These are phyloP conservation scores for Kalanchoe fedtschenkoi DNA, from an alignment of 164 flowering plant genomes.

Conservation along the genomic window DNA sequence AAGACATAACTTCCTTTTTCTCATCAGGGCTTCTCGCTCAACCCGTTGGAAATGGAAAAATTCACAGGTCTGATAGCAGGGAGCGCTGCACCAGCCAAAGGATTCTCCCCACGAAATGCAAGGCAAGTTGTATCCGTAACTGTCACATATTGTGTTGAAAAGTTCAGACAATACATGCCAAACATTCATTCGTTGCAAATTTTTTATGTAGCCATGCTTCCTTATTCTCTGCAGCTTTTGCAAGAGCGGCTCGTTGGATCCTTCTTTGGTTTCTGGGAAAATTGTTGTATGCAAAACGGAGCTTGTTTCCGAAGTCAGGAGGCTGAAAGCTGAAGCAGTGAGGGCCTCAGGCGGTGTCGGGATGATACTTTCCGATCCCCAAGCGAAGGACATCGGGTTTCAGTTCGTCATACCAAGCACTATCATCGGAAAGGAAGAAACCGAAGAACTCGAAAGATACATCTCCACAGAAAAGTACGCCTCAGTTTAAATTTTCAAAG, in stretches of 20 bases:
- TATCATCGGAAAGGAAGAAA: slow-evolving; percentile 25
- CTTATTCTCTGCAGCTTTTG: slow-evolving; percentile 26
- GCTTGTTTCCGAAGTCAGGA: slow-evolving; percentile 10
- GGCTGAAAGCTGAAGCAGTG: slow-evolving; percentile 15
- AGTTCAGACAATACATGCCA: no score
- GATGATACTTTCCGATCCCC: slow-evolving; percentile 27
- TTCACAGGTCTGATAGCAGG: no score
- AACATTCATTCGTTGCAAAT: no score
- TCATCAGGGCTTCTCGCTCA: no score
- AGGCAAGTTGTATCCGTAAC: no score
- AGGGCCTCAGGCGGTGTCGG: slow-evolving; percentile 31
- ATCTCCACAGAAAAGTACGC: slow-evolving; percentile 27
- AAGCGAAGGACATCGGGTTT: slow-evolving; percentile 19
- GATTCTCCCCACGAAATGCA: no score
- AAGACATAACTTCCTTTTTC: no score
- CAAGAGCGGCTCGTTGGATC: slow-evolving; percentile 33
- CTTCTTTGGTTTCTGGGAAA: slow-evolving; percentile 27
- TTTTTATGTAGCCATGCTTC: no score
- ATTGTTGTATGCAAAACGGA: slow-evolving; percentile 32
- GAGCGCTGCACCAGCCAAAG: no score
- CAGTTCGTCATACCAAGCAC: slow-evolving; percentile 24
- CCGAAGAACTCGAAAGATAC: slow-evolving; percentile 21
- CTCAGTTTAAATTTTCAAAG: no score
- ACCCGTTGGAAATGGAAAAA: no score
- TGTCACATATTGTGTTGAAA: no score